Percentiles rank a stretch among this genome's conserved stretches.
These are phyloP conservation scores for Saturnispora halmiae DNA, from an alignment of 805 yeast species.

Conservation along the genomic window DNA sequence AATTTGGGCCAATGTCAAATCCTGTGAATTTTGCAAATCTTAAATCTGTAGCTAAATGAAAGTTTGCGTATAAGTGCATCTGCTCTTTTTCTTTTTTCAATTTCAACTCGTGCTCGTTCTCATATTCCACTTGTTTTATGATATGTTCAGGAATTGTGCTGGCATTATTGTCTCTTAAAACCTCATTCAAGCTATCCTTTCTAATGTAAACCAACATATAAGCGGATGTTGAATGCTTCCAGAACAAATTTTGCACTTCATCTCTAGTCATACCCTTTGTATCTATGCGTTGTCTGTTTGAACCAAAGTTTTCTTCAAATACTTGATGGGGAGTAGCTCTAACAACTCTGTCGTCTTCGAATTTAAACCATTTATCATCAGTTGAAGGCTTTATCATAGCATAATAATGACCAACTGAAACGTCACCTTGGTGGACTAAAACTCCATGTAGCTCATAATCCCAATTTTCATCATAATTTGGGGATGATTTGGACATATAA, in stretches of 20 bases:
- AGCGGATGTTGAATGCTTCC: conserved; percentile 85
- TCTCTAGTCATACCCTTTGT: conserved; percentile 44
- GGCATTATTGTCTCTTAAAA: conserved; percentile 50
- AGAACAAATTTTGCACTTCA: conserved; percentile 53
- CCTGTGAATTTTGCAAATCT: conserved; percentile 58
- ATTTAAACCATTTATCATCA: conserved; percentile 63
- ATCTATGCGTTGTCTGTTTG: conserved; percentile 45
- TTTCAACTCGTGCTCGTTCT: conserved; percentile 45
- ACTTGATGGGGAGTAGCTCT: conserved; percentile 78
- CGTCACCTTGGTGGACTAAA: conserved; percentile 90
- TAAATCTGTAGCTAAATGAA: conserved; percentile 45
- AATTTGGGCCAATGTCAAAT: conserved; percentile 68
- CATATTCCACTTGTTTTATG: conserved; percentile 53
- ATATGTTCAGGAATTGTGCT: conserved; percentile 61
- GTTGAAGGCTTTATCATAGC: conserved; percentile 80
- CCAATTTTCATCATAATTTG: conserved; percentile 48
- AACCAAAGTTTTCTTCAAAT: conserved; percentile 88
- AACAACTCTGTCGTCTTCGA: conserved; percentile 94
- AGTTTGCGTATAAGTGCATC: conserved; percentile 50
- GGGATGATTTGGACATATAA: conserved; percentile 54
- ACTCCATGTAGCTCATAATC: conserved; percentile 86
- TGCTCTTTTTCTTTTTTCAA: conserved; percentile 60
- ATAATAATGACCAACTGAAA: conserved; percentile 93
- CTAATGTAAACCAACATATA: conserved; percentile 93
- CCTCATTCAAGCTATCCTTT: conserved; percentile 43